Evolutionary conservation across 2,329 filamentous ascomycete genomes (phyloP).

Genomic region (Aspergillus ibericus): DNA sequence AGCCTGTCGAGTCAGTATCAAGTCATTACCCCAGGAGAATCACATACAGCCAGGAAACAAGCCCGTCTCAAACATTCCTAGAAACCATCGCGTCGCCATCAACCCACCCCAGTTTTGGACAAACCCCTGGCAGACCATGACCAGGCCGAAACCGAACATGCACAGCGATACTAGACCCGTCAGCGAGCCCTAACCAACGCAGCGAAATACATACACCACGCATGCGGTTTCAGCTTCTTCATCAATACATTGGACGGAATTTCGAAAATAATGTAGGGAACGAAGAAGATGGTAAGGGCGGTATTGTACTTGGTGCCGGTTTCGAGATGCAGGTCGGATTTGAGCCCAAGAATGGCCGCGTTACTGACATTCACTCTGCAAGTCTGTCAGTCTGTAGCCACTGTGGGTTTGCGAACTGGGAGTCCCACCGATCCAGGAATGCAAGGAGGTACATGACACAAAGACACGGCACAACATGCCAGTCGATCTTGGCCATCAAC

Average conservation of each 20-base stretch:
- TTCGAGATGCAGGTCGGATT: constrained; percentile 58
- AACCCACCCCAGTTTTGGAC: constrained; percentile 75
- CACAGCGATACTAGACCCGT: constrained; percentile 62
- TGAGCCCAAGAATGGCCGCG: constrained; percentile 65
- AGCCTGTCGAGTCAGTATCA: constrained; percentile 24
- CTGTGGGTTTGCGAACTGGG: too few species aligned
- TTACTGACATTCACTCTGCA: constrained; percentile 72
- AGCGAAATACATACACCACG: constrained; percentile 55
- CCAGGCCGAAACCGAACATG: constrained; percentile 80
- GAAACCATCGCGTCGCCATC: constrained; percentile 77
- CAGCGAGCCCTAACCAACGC: background rate
- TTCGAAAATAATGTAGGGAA: constrained; percentile 64
- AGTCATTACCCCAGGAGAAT: background rate
- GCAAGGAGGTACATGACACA: constrained; percentile 68
- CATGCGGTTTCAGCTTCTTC: constrained; percentile 64
- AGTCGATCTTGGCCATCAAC: constrained; percentile 66
- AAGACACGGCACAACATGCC: constrained; percentile 67
- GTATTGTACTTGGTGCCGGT: constrained; percentile 63
- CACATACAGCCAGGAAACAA: constrained; percentile 64
- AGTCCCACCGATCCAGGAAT: constrained; percentile 53
- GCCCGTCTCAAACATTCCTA: constrained; percentile 69
- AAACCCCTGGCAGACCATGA: constrained; percentile 72
- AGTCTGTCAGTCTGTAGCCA: background rate
- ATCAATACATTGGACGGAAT: constrained; percentile 71
- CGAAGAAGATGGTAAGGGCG: constrained; percentile 73